These are phyloP conservation scores for Calophaca sinica DNA, from an alignment of 306 rosid genomes.

Conservation along the genomic window DNA sequence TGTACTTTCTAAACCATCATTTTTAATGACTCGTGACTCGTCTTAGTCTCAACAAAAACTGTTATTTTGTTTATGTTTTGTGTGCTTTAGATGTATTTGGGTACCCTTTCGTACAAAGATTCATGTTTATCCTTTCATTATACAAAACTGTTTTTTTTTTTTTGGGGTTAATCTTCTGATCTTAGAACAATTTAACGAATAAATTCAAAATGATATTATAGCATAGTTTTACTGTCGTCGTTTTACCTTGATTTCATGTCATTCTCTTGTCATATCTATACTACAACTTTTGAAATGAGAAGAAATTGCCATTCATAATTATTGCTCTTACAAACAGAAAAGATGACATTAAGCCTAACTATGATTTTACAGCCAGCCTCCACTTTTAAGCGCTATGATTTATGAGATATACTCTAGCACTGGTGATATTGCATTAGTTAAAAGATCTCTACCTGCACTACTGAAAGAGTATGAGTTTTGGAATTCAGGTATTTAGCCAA, in stretches of 20 bases:
- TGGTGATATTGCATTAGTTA: conserved; percentile 66
- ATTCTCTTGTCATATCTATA: conserved; percentile 12
- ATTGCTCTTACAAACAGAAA: conserved; percentile 25
- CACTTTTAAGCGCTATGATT: conserved; percentile 91
- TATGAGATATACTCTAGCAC: conserved; percentile 70
- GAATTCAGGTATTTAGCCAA: conserved; percentile 76
- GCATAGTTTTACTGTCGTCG: conserved; percentile 17
- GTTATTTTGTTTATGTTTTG: neutral
- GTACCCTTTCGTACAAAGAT: neutral
- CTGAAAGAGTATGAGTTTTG: conserved; percentile 81
- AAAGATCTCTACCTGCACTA: conserved; percentile 80
- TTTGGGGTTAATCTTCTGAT: conserved; percentile 23
- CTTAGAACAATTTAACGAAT: conserved; percentile 10
- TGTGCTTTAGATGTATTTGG: conserved; percentile 1
- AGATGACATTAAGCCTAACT: conserved; percentile 26
- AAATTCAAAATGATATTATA: neutral
- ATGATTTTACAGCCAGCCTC: conserved; percentile 87
- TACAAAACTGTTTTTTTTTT: neutral
- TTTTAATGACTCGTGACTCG: neutral
- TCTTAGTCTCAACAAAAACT: conserved; percentile 2
- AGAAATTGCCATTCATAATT: neutral
- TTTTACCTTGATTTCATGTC: conserved; percentile 3
- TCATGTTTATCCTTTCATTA: conserved; percentile 10
- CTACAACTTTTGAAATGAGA: conserved; percentile 9
- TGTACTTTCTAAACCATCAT: conserved; percentile 10